phyloP scores from a whole-genome alignment of 768 basidiomycete genomes.

The Tulasnella sp. region DNA sequence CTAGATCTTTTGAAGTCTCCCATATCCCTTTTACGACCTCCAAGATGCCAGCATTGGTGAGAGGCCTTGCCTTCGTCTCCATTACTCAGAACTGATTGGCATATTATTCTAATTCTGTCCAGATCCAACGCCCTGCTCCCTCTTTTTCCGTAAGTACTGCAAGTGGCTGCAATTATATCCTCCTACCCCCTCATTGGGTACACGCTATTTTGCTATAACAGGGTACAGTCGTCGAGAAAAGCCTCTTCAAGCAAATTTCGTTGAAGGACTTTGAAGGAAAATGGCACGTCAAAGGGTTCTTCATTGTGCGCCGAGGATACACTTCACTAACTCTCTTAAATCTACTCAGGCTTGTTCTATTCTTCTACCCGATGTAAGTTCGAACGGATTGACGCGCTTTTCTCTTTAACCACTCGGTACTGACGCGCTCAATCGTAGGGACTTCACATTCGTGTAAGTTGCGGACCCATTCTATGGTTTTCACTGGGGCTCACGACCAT shows the following conservation, averaged over 20 bases:
- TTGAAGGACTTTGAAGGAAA: constrained; percentile 63
- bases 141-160: constrained; percentile 44
- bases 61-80: no score
- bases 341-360: constrained; percentile 65
- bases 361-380: constrained; percentile 87
- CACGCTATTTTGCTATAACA: no score
- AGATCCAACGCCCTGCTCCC: constrained; percentile 77
- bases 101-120: background rate
- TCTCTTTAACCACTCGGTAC: background rate
- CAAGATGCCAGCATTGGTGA: no score
- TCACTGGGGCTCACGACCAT: no score
- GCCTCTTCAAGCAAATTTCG: constrained; percentile 68
- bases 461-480: no score
- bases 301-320: constrained; percentile 10
- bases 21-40: no score
- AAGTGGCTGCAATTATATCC: no score
- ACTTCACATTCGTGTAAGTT: constrained; percentile 62
- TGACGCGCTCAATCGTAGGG: constrained; percentile 35
- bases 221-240: constrained; percentile 56
- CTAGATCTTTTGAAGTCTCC: no score
- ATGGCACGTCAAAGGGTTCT: constrained; percentile 38
- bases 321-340: background rate
- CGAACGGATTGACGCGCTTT: constrained; percentile 4
- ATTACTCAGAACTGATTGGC: no score
- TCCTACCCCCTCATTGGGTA: no score